Conservation (phyloP, 2,329 filamentous ascomycete genomes). For the Sclerotinia nivalis region DNA sequence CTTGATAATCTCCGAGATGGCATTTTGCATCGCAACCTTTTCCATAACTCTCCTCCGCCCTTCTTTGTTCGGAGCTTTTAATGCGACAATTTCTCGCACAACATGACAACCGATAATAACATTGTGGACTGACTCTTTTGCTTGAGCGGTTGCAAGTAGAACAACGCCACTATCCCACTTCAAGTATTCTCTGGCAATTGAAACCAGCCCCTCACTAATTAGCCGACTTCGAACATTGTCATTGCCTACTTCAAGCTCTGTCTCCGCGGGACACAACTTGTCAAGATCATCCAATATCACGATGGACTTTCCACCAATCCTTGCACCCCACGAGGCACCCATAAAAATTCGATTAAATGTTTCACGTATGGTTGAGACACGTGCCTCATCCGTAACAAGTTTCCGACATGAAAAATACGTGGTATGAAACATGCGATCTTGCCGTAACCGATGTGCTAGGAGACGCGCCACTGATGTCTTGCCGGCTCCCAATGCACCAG, state of each 20-base stretch:
- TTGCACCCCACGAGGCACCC: slow-evolving; percentile 85
- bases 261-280: slow-evolving; percentile 88
- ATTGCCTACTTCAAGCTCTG: slow-evolving; percentile 88
- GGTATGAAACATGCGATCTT: slow-evolving; percentile 74
- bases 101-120: slow-evolving; percentile 89
- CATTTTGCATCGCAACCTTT: slow-evolving; percentile 64
- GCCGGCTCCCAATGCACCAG: slow-evolving; percentile 84
- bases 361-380: slow-evolving; percentile 88
- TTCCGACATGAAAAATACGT: slow-evolving; percentile 86
- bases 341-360: slow-evolving; percentile 82
- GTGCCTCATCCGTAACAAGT: slow-evolving; percentile 85
- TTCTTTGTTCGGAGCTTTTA: slow-evolving; percentile 93
- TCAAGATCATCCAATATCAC: slow-evolving; percentile 93
- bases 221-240: slow-evolving; percentile 92
- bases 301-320: slow-evolving; percentile 78
- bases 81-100: slow-evolving; percentile 82
- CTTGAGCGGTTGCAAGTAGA: slow-evolving; percentile 84
- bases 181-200: slow-evolving; percentile 82
- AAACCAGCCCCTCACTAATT: slow-evolving; percentile 81
- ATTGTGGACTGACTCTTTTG: slow-evolving; percentile 89
- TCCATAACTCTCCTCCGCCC: slow-evolving; percentile 81
- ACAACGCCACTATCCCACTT: slow-evolving; percentile 77
- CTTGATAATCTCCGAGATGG: slow-evolving; percentile 44
- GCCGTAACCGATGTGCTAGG: slow-evolving; percentile 71
- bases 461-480: slow-evolving; percentile 81